Evolutionary conservation across 2,329 filamentous ascomycete species (phyloP).

Genomic region (Trichoderma sp.): DNA sequence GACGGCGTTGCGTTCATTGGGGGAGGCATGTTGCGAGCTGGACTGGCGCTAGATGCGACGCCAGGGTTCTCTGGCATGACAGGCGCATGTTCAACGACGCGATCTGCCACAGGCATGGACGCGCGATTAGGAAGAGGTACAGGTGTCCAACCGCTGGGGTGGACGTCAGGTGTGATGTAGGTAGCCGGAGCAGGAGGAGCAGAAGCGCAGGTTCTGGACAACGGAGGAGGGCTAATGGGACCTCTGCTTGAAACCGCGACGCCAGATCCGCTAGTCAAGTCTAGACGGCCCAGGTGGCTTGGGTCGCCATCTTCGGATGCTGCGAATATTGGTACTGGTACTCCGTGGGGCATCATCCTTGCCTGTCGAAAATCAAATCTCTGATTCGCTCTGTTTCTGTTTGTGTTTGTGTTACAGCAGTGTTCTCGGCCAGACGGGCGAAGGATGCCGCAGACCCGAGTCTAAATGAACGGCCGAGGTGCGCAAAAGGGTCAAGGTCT

Average conservation of each 20-base stretch:
- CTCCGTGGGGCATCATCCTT: slow-evolving; percentile 14
- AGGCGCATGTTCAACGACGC: slow-evolving; percentile 23
- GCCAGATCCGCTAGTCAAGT: slow-evolving; percentile 13
- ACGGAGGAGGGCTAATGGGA: slow-evolving; percentile 32
- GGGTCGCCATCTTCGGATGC: slow-evolving; percentile 1
- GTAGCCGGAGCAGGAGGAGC: neutral
- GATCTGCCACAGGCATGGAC: slow-evolving; percentile 19
- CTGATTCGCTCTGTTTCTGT: neutral
- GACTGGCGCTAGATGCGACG: slow-evolving; percentile 13
- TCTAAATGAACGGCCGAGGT: neutral
- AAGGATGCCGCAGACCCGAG: neutral
- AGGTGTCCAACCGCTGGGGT: neutral
- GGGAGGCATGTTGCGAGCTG: slow-evolving; percentile 1
- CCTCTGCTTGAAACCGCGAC: slow-evolving; percentile 17
- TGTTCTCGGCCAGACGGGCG: neutral
- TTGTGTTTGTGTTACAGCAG: neutral
- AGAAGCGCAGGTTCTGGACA: slow-evolving; percentile 25
- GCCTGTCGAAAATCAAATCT: neutral
- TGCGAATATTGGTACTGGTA: neutral
- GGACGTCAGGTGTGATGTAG: neutral
- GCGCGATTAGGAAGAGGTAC: slow-evolving; percentile 10
- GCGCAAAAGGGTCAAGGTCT: neutral
- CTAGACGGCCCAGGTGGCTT: slow-evolving; percentile 14
- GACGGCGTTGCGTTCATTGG: neutral
- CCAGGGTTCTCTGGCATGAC: slow-evolving; percentile 28